Base-by-base conservation (phyloP, 805 yeast species). In the Isabelozyma gotoi region DNA sequence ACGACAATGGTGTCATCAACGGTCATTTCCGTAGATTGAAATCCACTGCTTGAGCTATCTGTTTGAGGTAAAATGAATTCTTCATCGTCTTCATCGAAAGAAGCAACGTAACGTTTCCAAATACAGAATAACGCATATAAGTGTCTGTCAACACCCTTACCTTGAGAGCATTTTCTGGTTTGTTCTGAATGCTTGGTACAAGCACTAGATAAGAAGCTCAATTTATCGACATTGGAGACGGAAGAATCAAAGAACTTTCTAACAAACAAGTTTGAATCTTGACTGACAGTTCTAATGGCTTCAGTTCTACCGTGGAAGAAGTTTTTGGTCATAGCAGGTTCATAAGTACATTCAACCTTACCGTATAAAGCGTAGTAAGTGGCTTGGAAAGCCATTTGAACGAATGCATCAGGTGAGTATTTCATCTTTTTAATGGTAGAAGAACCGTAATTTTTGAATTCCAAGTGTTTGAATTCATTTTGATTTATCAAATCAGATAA, bases 251-350 rank as follows among this genome's bases (percentile, higher is more conserved):
- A 86, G 60, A 90, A 85, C 50, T 88, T 85, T 44, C 96, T 80
- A 14, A 88, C 96, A 67, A 89, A 90, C 37, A 78, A 73, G 57
- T 86, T 86, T 0, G 94, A 84, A 59, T 88, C 88, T 53, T 79
- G 73, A 5, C 92, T 82, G 4, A 90, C 97, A 0, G 96, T 78
- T 56, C 97, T 75, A 43, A 90, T 82, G 3, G 96, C 96, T 64
- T 90, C 97, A 1, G 97, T 90, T 62, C 97, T 78, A 8, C 97
- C 97, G 59, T 90, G 96, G 49, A 84, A 76, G 60, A 84, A 90
- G 46, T 72, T 73, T 63, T 90, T 90, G 3, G 97, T 91, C 97
- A 90, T 90, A 7, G 96, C 96, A 2, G 97, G 97, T 67, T 90
- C 97, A 62, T 90, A 90, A 5, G 96, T 88, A 50, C 95, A 87